Conservation (phyloP, 2,329 filamentous ascomycete genomes). For the Cadophora sp. region DNA sequence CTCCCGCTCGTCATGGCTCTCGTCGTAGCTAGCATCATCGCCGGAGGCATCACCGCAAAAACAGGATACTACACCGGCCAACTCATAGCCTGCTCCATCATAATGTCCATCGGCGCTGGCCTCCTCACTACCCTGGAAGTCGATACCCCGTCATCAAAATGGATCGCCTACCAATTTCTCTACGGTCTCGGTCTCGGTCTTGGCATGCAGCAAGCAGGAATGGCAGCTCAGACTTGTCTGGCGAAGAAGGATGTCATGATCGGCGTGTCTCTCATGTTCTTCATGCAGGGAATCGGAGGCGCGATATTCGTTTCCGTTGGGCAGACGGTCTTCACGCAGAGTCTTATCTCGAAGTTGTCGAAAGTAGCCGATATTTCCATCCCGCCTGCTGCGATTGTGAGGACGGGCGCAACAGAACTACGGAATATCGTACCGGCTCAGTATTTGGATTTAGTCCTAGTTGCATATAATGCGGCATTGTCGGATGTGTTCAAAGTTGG, state of each 20-base stretch:
- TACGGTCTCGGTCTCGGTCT: conserved; percentile 42
- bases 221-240: conserved; percentile 41
- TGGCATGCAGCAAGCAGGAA: conserved; percentile 41
- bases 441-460: conserved; percentile 53
- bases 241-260: conserved; percentile 39
- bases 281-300: conserved; percentile 47
- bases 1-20: conserved; percentile 46
- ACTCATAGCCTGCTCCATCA: conserved; percentile 35
- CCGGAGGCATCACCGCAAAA: conserved; percentile 42
- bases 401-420: conserved; percentile 59
- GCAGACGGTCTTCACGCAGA: conserved; percentile 38
- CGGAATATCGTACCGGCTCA: conserved; percentile 47
- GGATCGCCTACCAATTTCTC: conserved; percentile 44
- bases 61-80: conserved; percentile 40
- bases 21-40: conserved; percentile 42
- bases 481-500: conserved; percentile 58
- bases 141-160: conserved; percentile 44
- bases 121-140: conserved; percentile 48
- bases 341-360: conserved; percentile 36
- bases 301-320: conserved; percentile 45
- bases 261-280: conserved; percentile 45
- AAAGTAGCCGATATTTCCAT: conserved; percentile 21
- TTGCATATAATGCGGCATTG: conserved; percentile 61
- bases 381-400: conserved; percentile 27
- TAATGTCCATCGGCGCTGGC: conserved; percentile 48